These are phyloP conservation scores for Diplocarpon rosae DNA, from an alignment of 2,329 filamentous ascomycete species.

Conservation along the genomic window DNA sequence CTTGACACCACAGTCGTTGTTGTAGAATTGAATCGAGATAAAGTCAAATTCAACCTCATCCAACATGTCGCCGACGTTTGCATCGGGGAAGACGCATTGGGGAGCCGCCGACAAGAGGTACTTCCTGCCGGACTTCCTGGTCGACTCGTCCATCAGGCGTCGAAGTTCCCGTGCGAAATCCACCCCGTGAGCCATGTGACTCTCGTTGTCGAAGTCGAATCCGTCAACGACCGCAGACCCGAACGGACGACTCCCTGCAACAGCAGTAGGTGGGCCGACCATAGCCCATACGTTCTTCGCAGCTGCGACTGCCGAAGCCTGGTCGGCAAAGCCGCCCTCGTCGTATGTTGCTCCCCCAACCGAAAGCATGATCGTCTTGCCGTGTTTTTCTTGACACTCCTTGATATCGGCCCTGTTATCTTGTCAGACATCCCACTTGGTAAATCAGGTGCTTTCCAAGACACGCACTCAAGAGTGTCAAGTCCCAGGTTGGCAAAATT, in stretches of 20 bases:
- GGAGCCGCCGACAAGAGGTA: constrained; percentile 56
- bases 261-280: constrained; percentile 56
- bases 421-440: not conserved
- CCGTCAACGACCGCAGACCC: constrained; percentile 56
- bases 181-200: constrained; percentile 42
- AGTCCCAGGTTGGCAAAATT: constrained; percentile 58
- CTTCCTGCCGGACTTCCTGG: constrained; percentile 34
- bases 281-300: constrained; percentile 44
- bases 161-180: constrained; percentile 50
- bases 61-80: constrained; percentile 45
- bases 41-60: constrained; percentile 36
- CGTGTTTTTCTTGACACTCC: constrained; percentile 47
- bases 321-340: constrained; percentile 53
- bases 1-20: constrained; percentile 13
- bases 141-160: constrained; percentile 36
- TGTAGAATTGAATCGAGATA: constrained; percentile 34
- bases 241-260: constrained; percentile 50
- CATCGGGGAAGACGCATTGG: constrained; percentile 57
- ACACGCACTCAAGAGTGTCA: constrained; percentile 49
- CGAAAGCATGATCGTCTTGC: constrained; percentile 63
- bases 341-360: constrained; percentile 61
- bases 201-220: constrained; percentile 69
- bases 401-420: constrained; percentile 34
- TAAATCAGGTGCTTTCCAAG: not conserved
- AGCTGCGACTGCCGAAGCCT: constrained; percentile 28